These are phyloP conservation scores for Trichaptum fuscoviolaceum DNA, from an alignment of 768 basidiomycete species.

Conservation along the genomic window DNA sequence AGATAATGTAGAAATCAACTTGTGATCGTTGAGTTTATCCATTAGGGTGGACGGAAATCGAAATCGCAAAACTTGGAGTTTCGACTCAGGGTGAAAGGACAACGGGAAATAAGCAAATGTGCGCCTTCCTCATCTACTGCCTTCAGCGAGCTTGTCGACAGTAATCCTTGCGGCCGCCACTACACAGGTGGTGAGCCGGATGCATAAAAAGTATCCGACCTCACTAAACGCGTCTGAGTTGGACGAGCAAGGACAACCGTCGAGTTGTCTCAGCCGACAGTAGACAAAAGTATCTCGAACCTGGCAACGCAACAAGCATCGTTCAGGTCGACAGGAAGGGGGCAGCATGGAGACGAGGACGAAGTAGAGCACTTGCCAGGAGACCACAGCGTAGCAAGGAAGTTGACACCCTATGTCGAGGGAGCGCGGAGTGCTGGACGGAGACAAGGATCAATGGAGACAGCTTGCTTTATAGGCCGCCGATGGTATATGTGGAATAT, in stretches of 20 bases:
- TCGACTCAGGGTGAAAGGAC: too few species aligned
- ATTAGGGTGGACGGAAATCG: too few species aligned
- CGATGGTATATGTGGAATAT: neutral
- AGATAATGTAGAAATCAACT: too few species aligned
- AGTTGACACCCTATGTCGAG: neutral
- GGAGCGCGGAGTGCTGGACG: neutral
- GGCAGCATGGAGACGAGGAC: neutral
- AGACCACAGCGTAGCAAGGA: neutral
- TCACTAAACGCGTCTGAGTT: neutral
- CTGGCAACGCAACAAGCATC: too few species aligned
- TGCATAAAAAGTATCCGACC: neutral
- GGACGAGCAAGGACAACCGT: neutral
- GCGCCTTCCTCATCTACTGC: neutral
- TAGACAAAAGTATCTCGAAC: too few species aligned
- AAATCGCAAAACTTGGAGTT: too few species aligned
- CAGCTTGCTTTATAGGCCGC: neutral
- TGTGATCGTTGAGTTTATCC: too few species aligned
- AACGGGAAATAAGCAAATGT: too few species aligned
- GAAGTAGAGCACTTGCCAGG: neutral
- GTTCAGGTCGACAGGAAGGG: too few species aligned
- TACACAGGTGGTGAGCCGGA: neutral
- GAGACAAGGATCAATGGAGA: neutral
- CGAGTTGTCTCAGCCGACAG: neutral
- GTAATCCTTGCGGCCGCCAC: conserved; percentile 1
- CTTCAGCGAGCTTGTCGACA: neutral